These are phyloP conservation scores for Leccinum disarticulatum DNA, from an alignment of 768 basidiomycete species.

Conservation along the genomic window DNA sequence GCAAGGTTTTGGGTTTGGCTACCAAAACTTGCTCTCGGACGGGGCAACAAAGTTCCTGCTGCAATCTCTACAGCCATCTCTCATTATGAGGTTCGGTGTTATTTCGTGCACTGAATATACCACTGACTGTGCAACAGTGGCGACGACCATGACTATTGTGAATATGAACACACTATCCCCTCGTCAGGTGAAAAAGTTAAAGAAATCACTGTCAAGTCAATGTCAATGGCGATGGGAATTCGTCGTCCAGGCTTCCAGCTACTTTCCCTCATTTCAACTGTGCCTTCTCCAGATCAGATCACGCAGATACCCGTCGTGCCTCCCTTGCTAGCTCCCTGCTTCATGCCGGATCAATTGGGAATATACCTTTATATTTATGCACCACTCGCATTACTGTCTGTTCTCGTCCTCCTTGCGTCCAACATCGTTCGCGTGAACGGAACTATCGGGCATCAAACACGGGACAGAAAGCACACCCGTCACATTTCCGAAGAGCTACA, in stretches of 20 bases:
- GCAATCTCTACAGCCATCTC: constrained; percentile 56
- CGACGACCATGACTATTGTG: constrained; percentile 96
- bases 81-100: constrained; percentile 68
- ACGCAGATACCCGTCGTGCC: constrained; percentile 31
- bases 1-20: constrained; percentile 74
- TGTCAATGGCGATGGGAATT: constrained; percentile 90
- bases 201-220: constrained; percentile 86
- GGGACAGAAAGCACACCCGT: constrained; percentile 10
- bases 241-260: constrained; percentile 86
- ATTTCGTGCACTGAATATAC: background rate
- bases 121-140: constrained; percentile 50
- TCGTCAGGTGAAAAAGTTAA: constrained; percentile 36
- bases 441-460: constrained; percentile 4
- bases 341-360: constrained; percentile 80
- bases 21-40: constrained; percentile 79
- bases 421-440: constrained; percentile 22
- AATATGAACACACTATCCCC: constrained; percentile 53
- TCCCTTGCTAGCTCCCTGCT: constrained; percentile 62
- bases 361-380: constrained; percentile 76
- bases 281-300: constrained; percentile 26
- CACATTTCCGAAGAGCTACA: constrained; percentile 7
- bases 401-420: constrained; percentile 43
- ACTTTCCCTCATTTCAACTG: constrained; percentile 62
- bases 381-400: constrained; percentile 61
- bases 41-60: constrained; percentile 68